Base-by-base conservation (phyloP, 164 flowering plant species). In the Buxus sempervirens region DNA sequence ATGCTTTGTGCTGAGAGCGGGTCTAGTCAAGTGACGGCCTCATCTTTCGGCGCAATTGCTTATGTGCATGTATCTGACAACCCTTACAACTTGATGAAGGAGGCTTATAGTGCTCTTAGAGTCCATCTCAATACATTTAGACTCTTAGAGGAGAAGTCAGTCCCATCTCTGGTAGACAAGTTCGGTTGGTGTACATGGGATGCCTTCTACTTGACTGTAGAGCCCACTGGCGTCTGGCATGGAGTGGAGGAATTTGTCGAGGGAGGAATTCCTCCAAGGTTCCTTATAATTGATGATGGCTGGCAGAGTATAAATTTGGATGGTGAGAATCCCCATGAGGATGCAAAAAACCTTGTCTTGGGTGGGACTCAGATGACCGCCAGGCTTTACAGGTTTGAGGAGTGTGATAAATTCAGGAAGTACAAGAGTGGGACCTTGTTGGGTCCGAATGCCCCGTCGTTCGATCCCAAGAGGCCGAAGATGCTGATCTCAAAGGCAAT, bases 151-250 rank as follows among this genome's bases (percentile, higher is more conserved):
- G 85, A 82, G 72, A 84, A 84, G 48, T 71, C 72, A 13, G 81
- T 80, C 0, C 87, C 85, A 0, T 68, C 70, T 0, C 73, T 82
- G 38, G 81, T 84, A 20, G 85, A 84, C 72, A 77, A 77, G 54
- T 84, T 84, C 51, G 87, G 87, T 5, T 84, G 87, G 87, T 84
- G 87, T 78, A 84, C 87, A 20, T 84, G 87, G 87, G 87, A 84
- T 38, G 87, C 66, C 0, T 64, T 64, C 26, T 64, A 64, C 26
- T 55, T 64, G 16, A 64, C 66, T 0, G 66, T 64, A 22, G 66
- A 64, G 57, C 66, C 57, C 16, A 55, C 51, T 26, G 66, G 66
- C 23, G 10, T 51, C 12, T 49, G 66, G 57, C 54, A 64, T 48
- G 66, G 65, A 41, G 54, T 63, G 21, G 15, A 64, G 23, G 53